Evolutionary conservation across 1,284 basidiomycete species (phyloP).

Genomic region (Pterulicium gracile): DNA sequence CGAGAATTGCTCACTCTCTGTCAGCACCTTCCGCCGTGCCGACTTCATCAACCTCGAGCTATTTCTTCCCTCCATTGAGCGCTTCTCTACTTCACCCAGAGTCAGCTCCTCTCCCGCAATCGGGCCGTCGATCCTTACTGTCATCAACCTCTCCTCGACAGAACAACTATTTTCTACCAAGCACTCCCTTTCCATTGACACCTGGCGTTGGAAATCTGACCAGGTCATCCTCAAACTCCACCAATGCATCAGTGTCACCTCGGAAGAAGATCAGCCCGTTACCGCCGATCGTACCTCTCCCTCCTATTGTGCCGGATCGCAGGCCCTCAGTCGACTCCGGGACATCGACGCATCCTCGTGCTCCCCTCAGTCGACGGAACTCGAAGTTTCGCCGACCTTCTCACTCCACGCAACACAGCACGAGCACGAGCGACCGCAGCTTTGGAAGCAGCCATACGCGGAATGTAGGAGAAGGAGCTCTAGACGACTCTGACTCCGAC

Average conservation of each 20-base stretch:
- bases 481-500: conserved; percentile 64
- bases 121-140: conserved; percentile 62
- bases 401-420: conserved; percentile 19
- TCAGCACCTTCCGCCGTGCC: not conserved
- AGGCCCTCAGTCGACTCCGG: conserved; percentile 25
- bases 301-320: conserved; percentile 25
- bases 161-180: conserved; percentile 16
- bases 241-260: not conserved
- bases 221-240: conserved; percentile 20
- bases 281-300: conserved; percentile 29
- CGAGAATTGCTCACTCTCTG: not conserved
- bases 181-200: conserved; percentile 13
- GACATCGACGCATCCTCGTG: conserved; percentile 10
- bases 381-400: conserved; percentile 22
- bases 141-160: conserved; percentile 20
- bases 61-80: not conserved
- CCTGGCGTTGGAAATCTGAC: conserved; percentile 10
- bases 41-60: not conserved
- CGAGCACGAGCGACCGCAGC: conserved; percentile 24
- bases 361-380: conserved; percentile 8
- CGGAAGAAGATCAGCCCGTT: conserved; percentile 12
- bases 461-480: conserved; percentile 64
- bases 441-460: conserved; percentile 27
- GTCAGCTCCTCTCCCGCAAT: conserved; percentile 43
- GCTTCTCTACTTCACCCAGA: conserved; percentile 36